Evolutionary conservation across 805 yeast genomes (phyloP).

Genomic region (Metschnikowia lachancei): DNA sequence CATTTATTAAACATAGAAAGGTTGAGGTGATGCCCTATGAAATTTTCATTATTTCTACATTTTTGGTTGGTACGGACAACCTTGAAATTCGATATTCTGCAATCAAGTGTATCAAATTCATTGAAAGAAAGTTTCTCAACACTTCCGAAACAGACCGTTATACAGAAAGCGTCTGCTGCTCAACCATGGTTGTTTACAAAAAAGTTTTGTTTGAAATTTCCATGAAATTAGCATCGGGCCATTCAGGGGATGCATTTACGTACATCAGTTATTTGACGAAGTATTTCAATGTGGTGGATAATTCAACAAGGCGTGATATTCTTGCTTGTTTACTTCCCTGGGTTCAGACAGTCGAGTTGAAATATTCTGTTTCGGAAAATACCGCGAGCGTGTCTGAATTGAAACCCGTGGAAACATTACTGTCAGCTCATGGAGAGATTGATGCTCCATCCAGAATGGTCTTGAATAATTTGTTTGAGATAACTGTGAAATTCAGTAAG

Average conservation of each 20-base stretch:
- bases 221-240: slow-evolving; percentile 59
- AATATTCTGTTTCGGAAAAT: slow-evolving; percentile 18
- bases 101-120: slow-evolving; percentile 60
- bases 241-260: slow-evolving; percentile 57
- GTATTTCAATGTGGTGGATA: slow-evolving; percentile 58
- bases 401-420: slow-evolving; percentile 1
- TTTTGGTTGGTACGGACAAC: slow-evolving; percentile 74
- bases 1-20: slow-evolving; percentile 34
- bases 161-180: slow-evolving; percentile 68
- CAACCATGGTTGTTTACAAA: slow-evolving; percentile 80
- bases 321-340: slow-evolving; percentile 83
- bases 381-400: slow-evolving; percentile 5
- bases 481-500: slow-evolving; percentile 75
- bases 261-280: slow-evolving; percentile 71
- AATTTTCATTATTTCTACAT: slow-evolving; percentile 69
- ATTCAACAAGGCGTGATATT: slow-evolving; percentile 68
- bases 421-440: slow-evolving; percentile 14
- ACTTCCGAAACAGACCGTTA: slow-evolving; percentile 55
- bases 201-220: slow-evolving; percentile 81
- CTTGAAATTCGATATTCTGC: slow-evolving; percentile 70
- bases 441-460: slow-evolving; percentile 57
- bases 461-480: slow-evolving; percentile 74
- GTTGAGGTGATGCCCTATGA: slow-evolving; percentile 51
- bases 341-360: slow-evolving; percentile 80
- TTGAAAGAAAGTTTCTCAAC: slow-evolving; percentile 51